These are phyloP conservation scores for Jimgerdemannia lactiflua DNA, from an alignment of 192 early-diverging fungal species.

Conservation along the genomic window DNA sequence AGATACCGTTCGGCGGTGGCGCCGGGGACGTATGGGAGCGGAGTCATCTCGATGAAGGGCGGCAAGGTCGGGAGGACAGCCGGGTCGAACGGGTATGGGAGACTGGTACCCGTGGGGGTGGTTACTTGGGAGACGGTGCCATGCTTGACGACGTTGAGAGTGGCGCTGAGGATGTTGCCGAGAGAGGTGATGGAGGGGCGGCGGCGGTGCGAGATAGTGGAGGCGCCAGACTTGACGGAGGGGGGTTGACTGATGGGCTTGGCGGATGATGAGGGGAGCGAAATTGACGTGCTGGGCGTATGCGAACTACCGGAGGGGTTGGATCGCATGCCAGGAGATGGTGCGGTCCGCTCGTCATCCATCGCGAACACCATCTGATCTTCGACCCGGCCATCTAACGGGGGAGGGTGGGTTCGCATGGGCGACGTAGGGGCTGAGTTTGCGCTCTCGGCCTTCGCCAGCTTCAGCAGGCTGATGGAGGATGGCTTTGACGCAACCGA, in stretches of 20 bases:
- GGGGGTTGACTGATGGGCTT: too few species aligned
- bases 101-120: too few species aligned
- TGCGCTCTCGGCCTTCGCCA: slow-evolving; percentile 9
- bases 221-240: too few species aligned
- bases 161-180: not conserved
- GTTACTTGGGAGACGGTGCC: slow-evolving; percentile 11
- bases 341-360: too few species aligned
- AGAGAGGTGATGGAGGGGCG: not conserved
- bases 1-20: slow-evolving; percentile 49
- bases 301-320: too few species aligned
- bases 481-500: too few species aligned
- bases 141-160: slow-evolving; percentile 9
- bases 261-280: not conserved
- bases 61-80: too few species aligned
- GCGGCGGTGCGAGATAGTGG: not conserved
- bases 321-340: not conserved
- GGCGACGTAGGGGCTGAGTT: not conserved
- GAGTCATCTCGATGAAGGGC: slow-evolving; percentile 60
- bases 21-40: slow-evolving; percentile 62
- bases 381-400: not conserved
- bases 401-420: too few species aligned
- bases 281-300: too few species aligned
- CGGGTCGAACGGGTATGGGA: slow-evolving; percentile 6
- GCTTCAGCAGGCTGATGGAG: too few species aligned
- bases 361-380: not conserved